Conservation (phyloP, 2,329 filamentous ascomycete species). For the Alternaria longipes region DNA sequence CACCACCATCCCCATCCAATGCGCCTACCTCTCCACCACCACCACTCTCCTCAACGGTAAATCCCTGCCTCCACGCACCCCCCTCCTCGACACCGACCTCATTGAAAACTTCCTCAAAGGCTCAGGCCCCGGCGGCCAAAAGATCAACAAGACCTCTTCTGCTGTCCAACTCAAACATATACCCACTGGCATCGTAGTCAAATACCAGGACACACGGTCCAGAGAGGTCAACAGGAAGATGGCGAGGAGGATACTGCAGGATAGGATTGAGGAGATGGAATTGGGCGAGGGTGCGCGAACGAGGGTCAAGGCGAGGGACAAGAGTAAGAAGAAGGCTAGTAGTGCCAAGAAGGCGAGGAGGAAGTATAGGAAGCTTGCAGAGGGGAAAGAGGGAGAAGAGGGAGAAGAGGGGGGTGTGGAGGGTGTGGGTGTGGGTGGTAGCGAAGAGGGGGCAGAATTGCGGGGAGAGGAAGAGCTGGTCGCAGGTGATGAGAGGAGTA, state of each 20-base stretch:
- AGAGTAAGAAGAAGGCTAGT: conserved; percentile 77
- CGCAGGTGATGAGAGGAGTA: neutral
- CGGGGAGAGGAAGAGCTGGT: neutral
- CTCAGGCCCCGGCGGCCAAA: conserved; percentile 91
- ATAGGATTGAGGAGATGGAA: conserved; percentile 76
- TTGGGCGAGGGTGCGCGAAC: conserved; percentile 76
- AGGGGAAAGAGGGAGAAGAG: conserved; percentile 53
- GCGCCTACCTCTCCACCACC: conserved; percentile 30
- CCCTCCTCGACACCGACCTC: conserved; percentile 80
- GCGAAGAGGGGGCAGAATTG: conserved; percentile 21
- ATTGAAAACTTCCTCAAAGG: conserved; percentile 89
- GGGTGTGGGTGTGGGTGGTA: conserved; percentile 21
- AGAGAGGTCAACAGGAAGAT: conserved; percentile 87
- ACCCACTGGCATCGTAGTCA: conserved; percentile 91
- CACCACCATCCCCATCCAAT: conserved; percentile 12
- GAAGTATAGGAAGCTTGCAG: conserved; percentile 69
- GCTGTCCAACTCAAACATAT: conserved; percentile 92
- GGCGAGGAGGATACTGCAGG: conserved; percentile 79
- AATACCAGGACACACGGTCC: conserved; percentile 90
- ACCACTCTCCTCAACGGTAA: conserved; percentile 24
- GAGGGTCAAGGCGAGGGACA: conserved; percentile 69
- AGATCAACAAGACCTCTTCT: conserved; percentile 98
- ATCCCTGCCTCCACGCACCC: conserved; percentile 72
- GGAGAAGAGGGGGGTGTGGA: conserved; percentile 54
- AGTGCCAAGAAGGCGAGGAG: conserved; percentile 78